Base-by-base conservation (phyloP, 2,329 filamentous ascomycete genomes). In the Colletotrichum tamarilloi region DNA sequence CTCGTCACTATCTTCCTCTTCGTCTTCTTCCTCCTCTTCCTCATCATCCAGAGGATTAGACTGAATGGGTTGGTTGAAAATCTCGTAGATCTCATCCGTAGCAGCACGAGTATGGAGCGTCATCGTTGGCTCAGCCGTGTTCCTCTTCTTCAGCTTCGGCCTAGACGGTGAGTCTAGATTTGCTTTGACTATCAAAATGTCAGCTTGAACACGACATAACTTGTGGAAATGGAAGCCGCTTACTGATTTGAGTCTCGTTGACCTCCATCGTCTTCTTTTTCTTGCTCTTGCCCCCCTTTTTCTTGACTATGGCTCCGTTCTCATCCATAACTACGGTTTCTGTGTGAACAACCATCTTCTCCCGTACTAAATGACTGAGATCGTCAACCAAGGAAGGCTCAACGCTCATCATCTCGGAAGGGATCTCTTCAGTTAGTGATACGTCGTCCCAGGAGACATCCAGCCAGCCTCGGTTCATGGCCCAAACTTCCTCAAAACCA, bases 11-110 rank as follows among this genome's bases (percentile, higher is more conserved):
- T 83, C 84, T 8, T 85, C 84, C 2, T 77, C 80, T 2, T 87
- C 89, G 65, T 83, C 87, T 53, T 83, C 84, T 7, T 85, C 84
- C 1, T 77, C 81, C 32, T 83, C 82, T 19, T 83, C 78, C 1
- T 81, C 78, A 35, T 82, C 79, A 70, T 66, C 67, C 69, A 64
- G 79, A 19, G 76, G 79, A 74, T 76, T 80, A 66, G 81, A 74
- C 68, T 85, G 83, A 24, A 96, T 82, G 1, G 97, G 96, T 71
- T 97, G 94, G 79, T 97, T 98, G 84, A 98, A 99, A 60, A 99
- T 94, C 71, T 95, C 95, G 79, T 98, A 98, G 65, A 99, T 98
- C 77, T 99, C 97, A 77, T 98, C 95, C 75, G 96, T 98, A 5
- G 97, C 97, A 76, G 97, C 96, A 77, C 91, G 94, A 14, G 97